Base-by-base conservation (phyloP, 139 green algal species). In the Desmodesmus armatus region DNA sequence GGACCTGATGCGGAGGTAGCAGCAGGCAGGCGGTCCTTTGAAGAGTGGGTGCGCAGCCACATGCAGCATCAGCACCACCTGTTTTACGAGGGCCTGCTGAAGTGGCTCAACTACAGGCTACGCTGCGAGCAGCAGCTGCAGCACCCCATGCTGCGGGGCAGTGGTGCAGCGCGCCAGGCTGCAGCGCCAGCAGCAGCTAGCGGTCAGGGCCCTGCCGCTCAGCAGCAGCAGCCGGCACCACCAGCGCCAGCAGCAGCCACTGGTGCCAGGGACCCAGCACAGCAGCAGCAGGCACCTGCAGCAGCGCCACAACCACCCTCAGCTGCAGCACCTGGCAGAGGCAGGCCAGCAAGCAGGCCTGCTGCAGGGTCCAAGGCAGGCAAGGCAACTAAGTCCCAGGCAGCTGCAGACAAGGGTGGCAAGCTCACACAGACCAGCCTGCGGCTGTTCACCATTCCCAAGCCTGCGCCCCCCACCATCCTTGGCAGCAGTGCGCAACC, bases 401-500 rank as follows among this genome's bases (percentile, higher is more conserved):
- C n/a, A n/a, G n/a, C n/a, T n/a, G n/a, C n/a, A n/a, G n/a, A n/a
- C n/a, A n/a, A n/a, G n/a, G n/a, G n/a, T n/a, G n/a, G n/a, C n/a
- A n/a, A n/a, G n/a, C n/a, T n/a, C n/a, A n/a, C n/a, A n/a, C n/a
- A n/a, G n/a, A n/a, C n/a, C n/a, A n/a, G n/a, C n/a, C n/a, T n/a
- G n/a, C n/a, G n/a, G n/a, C n/a, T n/a, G n/a, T n/a, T n/a, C n/a
- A n/a, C n/a, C n/a, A n/a, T n/a, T n/a, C n/a, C n/a, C n/a, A n/a
- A n/a, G n/a, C n/a, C 23, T 4, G 62, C 15, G 27, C 15, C 62
- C 29, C n/a, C 29, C 39, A 9, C 29, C 17, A 40, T 70, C 13
- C 62, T 3, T 70, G n/a, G 62, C 62, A 70, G 62, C 62, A 70
- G 62, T n/a, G n/a, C 39, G 62, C n/a, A 37, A n/a, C n/a, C n/a